These are phyloP conservation scores for Rubroshorea leprosula DNA, from an alignment of 345 rosid genomes.

Conservation along the genomic window DNA sequence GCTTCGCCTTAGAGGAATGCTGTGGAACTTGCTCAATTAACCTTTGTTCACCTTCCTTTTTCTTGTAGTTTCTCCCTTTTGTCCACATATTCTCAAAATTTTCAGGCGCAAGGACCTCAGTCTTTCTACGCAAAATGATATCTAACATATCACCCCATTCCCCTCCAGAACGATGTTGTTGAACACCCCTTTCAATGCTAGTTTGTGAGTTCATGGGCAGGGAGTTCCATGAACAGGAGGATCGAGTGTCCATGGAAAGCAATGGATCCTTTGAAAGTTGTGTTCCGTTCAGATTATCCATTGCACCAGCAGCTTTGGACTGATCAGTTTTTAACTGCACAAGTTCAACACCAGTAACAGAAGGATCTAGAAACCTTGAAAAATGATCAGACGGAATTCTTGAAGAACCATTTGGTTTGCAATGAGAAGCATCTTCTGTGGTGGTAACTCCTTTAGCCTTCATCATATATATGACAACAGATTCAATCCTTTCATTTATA, in stretches of 20 bases:
- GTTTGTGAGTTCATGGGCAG: conserved; percentile 42
- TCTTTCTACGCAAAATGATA: conserved; percentile 74
- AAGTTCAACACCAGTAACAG: conserved; percentile 89
- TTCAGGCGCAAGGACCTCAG: conserved; percentile 88
- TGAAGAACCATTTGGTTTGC: conserved; percentile 51
- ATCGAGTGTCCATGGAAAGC: conserved; percentile 73
- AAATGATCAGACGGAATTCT: conserved; percentile 64
- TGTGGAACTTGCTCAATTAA: conserved; percentile 35
- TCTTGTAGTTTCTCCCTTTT: conserved; percentile 82
- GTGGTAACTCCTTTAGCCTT: conserved; percentile 49
- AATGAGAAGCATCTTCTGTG: conserved; percentile 44
- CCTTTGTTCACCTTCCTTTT: conserved; percentile 41
- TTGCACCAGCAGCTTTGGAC: conserved; percentile 29
- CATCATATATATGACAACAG: conserved; percentile 44
- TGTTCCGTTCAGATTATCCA: conserved; percentile 35
- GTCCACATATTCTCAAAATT: conserved; percentile 97
- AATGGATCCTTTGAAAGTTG: conserved; percentile 75
- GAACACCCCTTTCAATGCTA: conserved; percentile 38
- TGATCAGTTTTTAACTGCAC: conserved; percentile 65
- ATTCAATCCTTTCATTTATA: conserved; percentile 88
- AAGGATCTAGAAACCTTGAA: conserved; percentile 66
- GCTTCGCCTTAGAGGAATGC: conserved; percentile 30
- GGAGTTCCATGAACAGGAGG: conserved; percentile 72
- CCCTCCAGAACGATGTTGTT: conserved; percentile 45
- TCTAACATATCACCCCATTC: conserved; percentile 85